A percentile compares a stretch with the other conserved stretches of the same genome.
phyloP scores from a whole-genome alignment of 768 basidiomycete genomes.

The Leucosporidium creatinivorum region DNA sequence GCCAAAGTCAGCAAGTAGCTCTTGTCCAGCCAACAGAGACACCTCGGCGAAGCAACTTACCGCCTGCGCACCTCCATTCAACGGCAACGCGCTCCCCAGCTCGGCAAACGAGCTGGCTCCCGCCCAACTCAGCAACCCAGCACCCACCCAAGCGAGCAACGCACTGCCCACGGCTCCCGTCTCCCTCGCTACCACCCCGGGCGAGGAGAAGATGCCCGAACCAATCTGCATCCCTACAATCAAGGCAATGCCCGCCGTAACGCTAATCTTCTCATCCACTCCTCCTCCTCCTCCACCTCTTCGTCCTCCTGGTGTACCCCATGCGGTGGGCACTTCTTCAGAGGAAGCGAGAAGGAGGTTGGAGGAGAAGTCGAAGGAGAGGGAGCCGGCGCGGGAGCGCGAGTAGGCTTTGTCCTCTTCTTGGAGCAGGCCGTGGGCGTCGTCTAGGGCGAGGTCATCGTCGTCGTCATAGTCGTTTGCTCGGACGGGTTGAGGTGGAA shows the following conservation, averaged over 20 bases:
- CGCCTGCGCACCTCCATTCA: constrained; percentile 54
- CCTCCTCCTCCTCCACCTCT: too few species aligned
- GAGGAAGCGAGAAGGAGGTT: background rate
- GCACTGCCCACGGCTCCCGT: constrained; percentile 84
- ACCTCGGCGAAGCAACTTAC: constrained; percentile 89
- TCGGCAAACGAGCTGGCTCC: constrained; percentile 39
- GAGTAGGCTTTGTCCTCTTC: background rate
- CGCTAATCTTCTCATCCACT: background rate
- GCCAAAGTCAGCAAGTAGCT: background rate
- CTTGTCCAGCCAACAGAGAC: constrained; percentile 50
- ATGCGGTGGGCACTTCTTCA: background rate
- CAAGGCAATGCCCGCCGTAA: background rate
- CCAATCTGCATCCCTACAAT: constrained; percentile 32
- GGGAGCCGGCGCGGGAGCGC: background rate
- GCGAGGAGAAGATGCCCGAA: constrained; percentile 29
- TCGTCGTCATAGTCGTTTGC: background rate
- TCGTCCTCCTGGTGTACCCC: too few species aligned
- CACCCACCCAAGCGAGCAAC: constrained; percentile 70
- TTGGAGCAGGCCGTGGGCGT: background rate
- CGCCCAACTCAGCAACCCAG: constrained; percentile 85
- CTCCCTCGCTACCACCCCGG: constrained; percentile 78
- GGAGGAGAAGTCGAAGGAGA: background rate
- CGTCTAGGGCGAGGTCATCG: background rate
- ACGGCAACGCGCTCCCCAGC: constrained; percentile 70
- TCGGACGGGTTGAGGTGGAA: background rate